Conservation (phyloP, 2,329 filamentous ascomycete species). For the Phoma herbarum region DNA sequence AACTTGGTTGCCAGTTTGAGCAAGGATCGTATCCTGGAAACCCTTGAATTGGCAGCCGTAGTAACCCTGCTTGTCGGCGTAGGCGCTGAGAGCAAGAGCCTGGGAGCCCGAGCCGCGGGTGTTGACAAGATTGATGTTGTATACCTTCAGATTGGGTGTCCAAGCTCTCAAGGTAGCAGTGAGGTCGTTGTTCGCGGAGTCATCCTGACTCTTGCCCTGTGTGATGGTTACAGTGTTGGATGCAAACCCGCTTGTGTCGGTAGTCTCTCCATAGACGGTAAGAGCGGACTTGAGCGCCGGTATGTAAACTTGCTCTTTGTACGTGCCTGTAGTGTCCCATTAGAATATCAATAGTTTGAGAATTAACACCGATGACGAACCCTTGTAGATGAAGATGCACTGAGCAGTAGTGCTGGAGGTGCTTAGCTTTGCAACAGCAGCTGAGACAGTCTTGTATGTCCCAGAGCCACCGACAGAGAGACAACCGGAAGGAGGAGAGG, state of each 20-base stretch:
- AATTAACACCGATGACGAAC: background rate
- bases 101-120: constrained; percentile 59
- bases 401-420: constrained; percentile 60
- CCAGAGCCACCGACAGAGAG: constrained; percentile 58
- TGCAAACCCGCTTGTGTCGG: constrained; percentile 58
- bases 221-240: constrained; percentile 67
- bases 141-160: constrained; percentile 64
- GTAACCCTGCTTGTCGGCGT: constrained; percentile 63
- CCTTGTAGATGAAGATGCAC: constrained; percentile 69
- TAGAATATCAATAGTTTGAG: background rate
- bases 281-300: constrained; percentile 58
- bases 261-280: constrained; percentile 68
- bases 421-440: constrained; percentile 67
- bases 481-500: constrained; percentile 60
- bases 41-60: constrained; percentile 65
- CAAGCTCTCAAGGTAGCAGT: constrained; percentile 61
- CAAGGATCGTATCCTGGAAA: constrained; percentile 63
- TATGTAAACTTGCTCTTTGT: constrained; percentile 68
- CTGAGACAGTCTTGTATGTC: constrained; percentile 61
- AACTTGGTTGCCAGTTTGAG: constrained; percentile 60
- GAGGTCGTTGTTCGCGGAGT: constrained; percentile 61
- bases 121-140: constrained; percentile 67
- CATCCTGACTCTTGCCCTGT: constrained; percentile 57
- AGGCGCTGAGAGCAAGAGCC: constrained; percentile 63
- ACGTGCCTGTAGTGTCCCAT: constrained; percentile 55